Base-by-base conservation (phyloP, 2,329 filamentous ascomycete species). In the Diatrype stigma region DNA sequence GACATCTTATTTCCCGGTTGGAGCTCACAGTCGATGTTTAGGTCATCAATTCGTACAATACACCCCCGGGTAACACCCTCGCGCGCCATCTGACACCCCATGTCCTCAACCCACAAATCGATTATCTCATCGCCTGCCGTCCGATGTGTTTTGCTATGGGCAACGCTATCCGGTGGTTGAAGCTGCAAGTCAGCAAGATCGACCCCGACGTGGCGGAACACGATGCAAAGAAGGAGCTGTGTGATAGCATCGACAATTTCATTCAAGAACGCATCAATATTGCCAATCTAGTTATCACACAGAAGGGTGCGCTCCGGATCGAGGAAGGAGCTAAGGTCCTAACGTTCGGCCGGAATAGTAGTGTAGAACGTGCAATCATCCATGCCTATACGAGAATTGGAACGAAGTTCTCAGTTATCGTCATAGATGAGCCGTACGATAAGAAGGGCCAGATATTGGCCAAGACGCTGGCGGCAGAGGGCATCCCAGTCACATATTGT, bases 101-200 rank as follows among this genome's bases (percentile, higher is more conserved):
- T 70, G 85, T 90, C 57, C 84, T 99, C 53, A 94, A 91, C 63
- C 90, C 92, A 35, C 94, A 99, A 71, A 96, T 99, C 64, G 91
- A 95, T 58, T 96, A 95, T 66, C 81, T 99, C 54, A 89, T 90
- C 53, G 90, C 90, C 59, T 96, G 92, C 65, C 86, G 94, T n/a
- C 92, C 94, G 32, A 89, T 99, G 72, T 95, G 90, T 59, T 94
- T 96, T 70, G 90, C 90, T 55, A 96, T 97, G 86, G 94, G 94
- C 54, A 99, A 97, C 68, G 91, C 91, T 34, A 96, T 99, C 66
- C 84, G 94, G 49, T 93, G 91, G 79, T 80, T 99, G 46, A 99
- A 99, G 75, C 83, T 96, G 45, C 84, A 90, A 63, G 93, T 99
- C 65, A 88, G 90, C 62, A 90, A 90, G 60, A 86, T 96, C 52